Percentiles rank a stretch among this genome's conserved stretches.
Evolutionary conservation across 2,329 filamentous ascomycete species (phyloP).

Genomic region (Teratosphaeria nubilosa): DNA sequence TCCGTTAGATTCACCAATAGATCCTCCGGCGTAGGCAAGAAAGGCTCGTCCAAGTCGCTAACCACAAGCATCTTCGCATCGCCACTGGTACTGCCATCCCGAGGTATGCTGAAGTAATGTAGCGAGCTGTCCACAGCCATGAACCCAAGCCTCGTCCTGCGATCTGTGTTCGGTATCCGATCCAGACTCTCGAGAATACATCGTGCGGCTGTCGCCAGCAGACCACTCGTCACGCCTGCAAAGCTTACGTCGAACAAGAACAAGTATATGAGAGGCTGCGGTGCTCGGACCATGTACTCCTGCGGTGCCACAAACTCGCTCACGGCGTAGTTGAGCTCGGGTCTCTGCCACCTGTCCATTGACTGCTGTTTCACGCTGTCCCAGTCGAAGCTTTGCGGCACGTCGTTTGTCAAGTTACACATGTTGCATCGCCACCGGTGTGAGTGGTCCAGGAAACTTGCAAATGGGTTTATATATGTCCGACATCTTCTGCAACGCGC

Average conservation of each 20-base stretch:
- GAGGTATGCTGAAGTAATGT: slow-evolving; percentile 91
- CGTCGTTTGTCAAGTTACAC: slow-evolving; percentile 97
- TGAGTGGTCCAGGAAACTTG: slow-evolving; percentile 90
- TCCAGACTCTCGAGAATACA: slow-evolving; percentile 93
- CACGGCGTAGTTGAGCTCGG: slow-evolving; percentile 91
- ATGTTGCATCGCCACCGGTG: slow-evolving; percentile 99
- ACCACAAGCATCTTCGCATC: slow-evolving; percentile 90
- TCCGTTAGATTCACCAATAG: slow-evolving; percentile 82
- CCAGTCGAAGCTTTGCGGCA: slow-evolving; percentile 99
- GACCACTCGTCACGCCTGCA: slow-evolving; percentile 75
- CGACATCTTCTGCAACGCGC: slow-evolving; percentile 90
- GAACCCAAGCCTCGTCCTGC: slow-evolving; percentile 85
- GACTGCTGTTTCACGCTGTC: slow-evolving; percentile 84
- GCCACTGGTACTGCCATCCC: slow-evolving; percentile 72
- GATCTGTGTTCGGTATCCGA: slow-evolving; percentile 94
- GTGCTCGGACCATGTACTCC: slow-evolving; percentile 98
- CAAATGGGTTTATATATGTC: slow-evolving; percentile 96
- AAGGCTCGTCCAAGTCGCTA: slow-evolving; percentile 94
- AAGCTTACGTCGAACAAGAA: slow-evolving; percentile 95
- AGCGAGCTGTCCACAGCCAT: slow-evolving; percentile 89
- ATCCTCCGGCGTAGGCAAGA: slow-evolving; percentile 86
- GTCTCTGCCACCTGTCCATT: slow-evolving; percentile 81
- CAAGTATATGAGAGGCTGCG: slow-evolving; percentile 87
- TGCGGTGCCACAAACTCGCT: slow-evolving; percentile 97
- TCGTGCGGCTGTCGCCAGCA: slow-evolving; percentile 82